Conservation (phyloP, 2,329 filamentous ascomycete species). For the Penicillium verrucosum region DNA sequence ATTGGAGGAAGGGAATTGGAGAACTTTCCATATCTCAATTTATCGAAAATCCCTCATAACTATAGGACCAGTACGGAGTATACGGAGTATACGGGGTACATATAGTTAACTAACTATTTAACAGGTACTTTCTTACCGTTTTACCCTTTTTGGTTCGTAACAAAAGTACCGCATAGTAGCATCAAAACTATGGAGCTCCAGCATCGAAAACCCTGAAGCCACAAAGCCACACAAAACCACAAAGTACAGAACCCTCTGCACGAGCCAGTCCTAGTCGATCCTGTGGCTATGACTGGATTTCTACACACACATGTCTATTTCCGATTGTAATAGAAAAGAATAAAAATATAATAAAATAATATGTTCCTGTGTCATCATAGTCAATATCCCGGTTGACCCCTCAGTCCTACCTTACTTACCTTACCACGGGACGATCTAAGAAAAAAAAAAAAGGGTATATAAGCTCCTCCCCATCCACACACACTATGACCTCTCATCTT, state of each 20-base stretch:
- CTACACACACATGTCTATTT: constrained; percentile 7
- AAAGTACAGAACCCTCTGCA: constrained; percentile 14
- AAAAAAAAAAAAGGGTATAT: constrained; percentile 19
- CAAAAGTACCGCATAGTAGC: constrained; percentile 7
- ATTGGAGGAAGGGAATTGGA: too few relatives aligned
- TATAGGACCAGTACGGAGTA: too few relatives aligned
- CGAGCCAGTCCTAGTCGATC: constrained; percentile 18
- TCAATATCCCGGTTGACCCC: constrained; percentile 8
- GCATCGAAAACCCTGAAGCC: neutral
- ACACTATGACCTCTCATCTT: constrained; percentile 12
- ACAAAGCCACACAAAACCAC: neutral
- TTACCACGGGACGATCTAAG: neutral
- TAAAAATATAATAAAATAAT: neutral
- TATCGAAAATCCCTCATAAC: too few relatives aligned
- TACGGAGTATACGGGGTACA: too few relatives aligned
- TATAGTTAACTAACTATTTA: too few relatives aligned
- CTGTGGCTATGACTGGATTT: constrained; percentile 19
- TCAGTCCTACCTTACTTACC: constrained; percentile 9
- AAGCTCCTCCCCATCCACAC: constrained; percentile 6
- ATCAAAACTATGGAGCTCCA: constrained; percentile 13
- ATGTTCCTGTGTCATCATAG: constrained; percentile 9
- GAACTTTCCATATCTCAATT: too few relatives aligned
- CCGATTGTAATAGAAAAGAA: neutral
- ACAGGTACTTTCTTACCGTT: neutral
- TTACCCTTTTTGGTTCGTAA: neutral